Conservation (phyloP, 2,329 filamentous ascomycete species). For the Fusarium succisae region DNA sequence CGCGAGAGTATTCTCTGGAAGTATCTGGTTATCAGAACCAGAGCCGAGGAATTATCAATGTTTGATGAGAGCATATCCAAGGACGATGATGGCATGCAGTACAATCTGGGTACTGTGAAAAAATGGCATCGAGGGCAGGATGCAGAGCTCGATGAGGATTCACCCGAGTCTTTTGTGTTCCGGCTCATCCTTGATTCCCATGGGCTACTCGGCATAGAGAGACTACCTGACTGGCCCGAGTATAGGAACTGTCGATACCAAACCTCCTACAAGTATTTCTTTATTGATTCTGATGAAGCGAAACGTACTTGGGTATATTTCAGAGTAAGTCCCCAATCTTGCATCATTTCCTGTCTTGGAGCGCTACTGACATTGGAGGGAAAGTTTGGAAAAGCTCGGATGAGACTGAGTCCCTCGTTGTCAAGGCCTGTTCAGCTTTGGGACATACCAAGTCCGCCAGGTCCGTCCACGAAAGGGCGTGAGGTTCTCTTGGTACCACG, state of each 20-base stretch:
- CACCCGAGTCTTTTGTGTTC: neutral
- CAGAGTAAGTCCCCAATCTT: neutral
- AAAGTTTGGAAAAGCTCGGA: neutral
- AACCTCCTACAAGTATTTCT: neutral
- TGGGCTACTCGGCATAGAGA: neutral
- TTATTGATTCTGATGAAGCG: neutral
- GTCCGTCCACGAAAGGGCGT: neutral
- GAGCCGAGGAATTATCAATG: neutral
- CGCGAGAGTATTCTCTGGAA: neutral
- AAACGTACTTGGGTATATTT: neutral
- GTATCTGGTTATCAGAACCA: neutral
- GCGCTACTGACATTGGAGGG: neutral
- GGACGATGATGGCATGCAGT: neutral
- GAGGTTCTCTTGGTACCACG: neutral
- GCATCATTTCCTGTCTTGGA: neutral
- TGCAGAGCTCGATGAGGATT: neutral
- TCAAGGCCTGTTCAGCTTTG: neutral
- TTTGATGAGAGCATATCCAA: neutral
- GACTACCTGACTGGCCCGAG: neutral
- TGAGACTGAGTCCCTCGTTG: neutral
- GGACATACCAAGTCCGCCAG: neutral
- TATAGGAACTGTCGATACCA: neutral
- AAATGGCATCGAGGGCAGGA: neutral
- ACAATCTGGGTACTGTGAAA: neutral
- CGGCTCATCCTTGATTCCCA: neutral